A percentile compares a stretch with the other conserved stretches of the same genome.
Conservation (phyloP, 441 rosid genomes). For the Croton setiger region DNA sequence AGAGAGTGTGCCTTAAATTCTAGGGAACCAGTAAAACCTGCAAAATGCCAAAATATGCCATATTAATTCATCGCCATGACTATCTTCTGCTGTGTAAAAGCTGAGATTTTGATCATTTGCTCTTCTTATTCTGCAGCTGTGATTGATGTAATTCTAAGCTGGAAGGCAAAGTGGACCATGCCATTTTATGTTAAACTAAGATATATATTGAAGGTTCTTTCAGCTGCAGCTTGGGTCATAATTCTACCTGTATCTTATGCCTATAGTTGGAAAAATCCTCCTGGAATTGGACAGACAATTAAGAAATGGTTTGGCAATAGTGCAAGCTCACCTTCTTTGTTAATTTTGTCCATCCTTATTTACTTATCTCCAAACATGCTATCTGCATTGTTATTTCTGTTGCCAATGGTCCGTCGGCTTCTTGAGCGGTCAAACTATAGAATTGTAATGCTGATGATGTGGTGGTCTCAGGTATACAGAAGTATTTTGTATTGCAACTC, state of each 20-base stretch:
- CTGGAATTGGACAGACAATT: slow-evolving; percentile 82
- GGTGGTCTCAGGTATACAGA: slow-evolving; percentile 94
- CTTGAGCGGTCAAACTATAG: slow-evolving; percentile 85
- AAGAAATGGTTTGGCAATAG: slow-evolving; percentile 83
- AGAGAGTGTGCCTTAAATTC: not conserved
- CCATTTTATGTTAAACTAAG: slow-evolving; percentile 85
- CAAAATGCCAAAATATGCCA: no score
- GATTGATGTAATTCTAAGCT: slow-evolving; percentile 82
- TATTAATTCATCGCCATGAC: not conserved
- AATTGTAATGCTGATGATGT: slow-evolving; percentile 92
- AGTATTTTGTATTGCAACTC: not conserved
- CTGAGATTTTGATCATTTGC: slow-evolving; percentile 14
- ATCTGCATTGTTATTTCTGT: slow-evolving; percentile 70
- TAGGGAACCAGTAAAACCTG: no score
- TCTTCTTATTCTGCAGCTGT: slow-evolving; percentile 42
- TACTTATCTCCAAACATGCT: slow-evolving; percentile 92
- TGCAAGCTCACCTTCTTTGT: slow-evolving; percentile 66
- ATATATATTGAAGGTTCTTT: slow-evolving; percentile 80
- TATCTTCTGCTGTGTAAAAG: not conserved
- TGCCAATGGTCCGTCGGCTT: slow-evolving; percentile 79
- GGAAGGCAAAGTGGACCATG: slow-evolving; percentile 85
- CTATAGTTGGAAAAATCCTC: slow-evolving; percentile 75
- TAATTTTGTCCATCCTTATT: slow-evolving; percentile 67
- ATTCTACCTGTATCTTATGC: slow-evolving; percentile 89
- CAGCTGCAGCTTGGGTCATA: slow-evolving; percentile 93